Conservation (phyloP, 257 asterid genomes). For the Buddleja alternifolia region DNA sequence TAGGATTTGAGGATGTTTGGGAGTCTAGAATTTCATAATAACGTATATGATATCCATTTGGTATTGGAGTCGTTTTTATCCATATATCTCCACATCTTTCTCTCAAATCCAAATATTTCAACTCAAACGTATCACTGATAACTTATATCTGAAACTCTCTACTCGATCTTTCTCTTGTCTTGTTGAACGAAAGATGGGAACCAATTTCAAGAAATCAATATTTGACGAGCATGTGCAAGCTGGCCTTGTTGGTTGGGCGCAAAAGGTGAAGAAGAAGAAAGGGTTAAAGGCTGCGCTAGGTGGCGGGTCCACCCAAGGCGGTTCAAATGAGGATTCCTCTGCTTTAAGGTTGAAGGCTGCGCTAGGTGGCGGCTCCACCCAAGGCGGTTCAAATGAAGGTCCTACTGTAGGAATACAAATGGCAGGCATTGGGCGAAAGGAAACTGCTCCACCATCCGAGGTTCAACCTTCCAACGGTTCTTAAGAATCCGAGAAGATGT, state of each 20-base stretch:
- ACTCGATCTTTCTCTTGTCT: background rate
- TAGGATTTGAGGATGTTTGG: too few species aligned
- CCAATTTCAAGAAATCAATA: slow-evolving; percentile 87
- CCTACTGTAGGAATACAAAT: slow-evolving; percentile 51
- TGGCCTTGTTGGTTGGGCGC: slow-evolving; percentile 90
- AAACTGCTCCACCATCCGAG: slow-evolving; percentile 27
- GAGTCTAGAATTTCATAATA: too few species aligned
- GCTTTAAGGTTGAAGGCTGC: slow-evolving; percentile 55
- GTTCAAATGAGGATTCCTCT: slow-evolving; percentile 40
- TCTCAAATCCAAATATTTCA: too few species aligned
- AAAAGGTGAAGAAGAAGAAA: slow-evolving; percentile 62
- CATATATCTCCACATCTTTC: too few species aligned
- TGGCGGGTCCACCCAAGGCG: slow-evolving; percentile 46
- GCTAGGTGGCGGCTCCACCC: slow-evolving; percentile 40
- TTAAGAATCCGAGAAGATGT: background rate
- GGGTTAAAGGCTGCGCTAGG: slow-evolving; percentile 51
- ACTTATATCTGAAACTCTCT: background rate
- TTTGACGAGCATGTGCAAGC: slow-evolving; percentile 87
- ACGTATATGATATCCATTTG: too few species aligned
- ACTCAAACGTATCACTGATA: background rate
- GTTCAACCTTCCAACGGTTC: slow-evolving; percentile 34
- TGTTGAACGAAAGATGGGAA: slow-evolving; percentile 77
- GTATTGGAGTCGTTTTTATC: too few species aligned
- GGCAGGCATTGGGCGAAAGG: slow-evolving; percentile 45
- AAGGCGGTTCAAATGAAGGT: slow-evolving; percentile 43